phyloP scores from a whole-genome alignment of 1,284 basidiomycete genomes.

The Waitea zeae region DNA sequence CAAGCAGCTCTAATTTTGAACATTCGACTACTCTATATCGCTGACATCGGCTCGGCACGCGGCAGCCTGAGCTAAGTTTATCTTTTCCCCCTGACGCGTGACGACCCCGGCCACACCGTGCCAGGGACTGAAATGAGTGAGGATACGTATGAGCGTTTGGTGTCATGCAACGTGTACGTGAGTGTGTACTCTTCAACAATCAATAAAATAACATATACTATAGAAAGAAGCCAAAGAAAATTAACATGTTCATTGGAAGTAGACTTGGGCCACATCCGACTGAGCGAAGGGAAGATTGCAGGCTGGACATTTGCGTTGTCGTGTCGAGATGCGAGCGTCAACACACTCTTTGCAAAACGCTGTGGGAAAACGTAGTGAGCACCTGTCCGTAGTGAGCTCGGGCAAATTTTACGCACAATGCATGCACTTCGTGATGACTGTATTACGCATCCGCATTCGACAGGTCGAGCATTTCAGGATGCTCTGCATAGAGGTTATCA shows the following conservation, averaged over 20 bases:
- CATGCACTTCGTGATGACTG: constrained; percentile 86
- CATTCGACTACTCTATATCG: no score
- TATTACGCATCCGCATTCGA: constrained; percentile 67
- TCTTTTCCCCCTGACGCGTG: no score
- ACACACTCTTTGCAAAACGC: constrained; percentile 86
- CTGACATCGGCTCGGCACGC: no score
- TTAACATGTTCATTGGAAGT: constrained; percentile 41
- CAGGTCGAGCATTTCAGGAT: constrained; percentile 90
- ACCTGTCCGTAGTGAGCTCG: constrained; percentile 1
- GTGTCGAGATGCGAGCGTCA: constrained; percentile 74
- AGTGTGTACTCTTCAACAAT: no score
- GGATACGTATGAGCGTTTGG: no score
- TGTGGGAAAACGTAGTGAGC: constrained; percentile 14
- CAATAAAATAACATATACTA: background rate
- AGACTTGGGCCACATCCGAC: constrained; percentile 77
- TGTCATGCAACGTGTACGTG: no score
- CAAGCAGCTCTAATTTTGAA: no score
- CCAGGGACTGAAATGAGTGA: no score
- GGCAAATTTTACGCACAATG: constrained; percentile 50
- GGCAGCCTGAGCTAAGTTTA: no score
- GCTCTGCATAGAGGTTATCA: no score
- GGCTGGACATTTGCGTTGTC: constrained; percentile 92
- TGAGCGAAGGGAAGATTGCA: constrained; percentile 78
- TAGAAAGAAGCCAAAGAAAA: constrained; percentile 1
- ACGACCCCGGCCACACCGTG: no score